Percentiles rank a stretch among this genome's conserved stretches.
Evolutionary conservation across 2,329 filamentous ascomycete species (phyloP).

Genomic region (Aspergillus japonicus): DNA sequence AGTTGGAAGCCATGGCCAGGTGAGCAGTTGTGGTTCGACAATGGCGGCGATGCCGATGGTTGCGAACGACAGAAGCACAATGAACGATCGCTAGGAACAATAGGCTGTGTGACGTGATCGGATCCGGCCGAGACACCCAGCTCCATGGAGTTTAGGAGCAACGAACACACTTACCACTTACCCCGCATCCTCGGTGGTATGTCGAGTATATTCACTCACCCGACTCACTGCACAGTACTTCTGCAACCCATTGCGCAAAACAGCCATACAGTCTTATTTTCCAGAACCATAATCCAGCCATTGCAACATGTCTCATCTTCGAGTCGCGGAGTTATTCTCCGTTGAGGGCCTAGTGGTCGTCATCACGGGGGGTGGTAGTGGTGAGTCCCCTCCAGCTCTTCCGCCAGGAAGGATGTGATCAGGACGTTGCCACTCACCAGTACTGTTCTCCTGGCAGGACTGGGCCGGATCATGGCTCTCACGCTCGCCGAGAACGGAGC

Average conservation of each 20-base stretch:
- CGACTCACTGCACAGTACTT: background rate
- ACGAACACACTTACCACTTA: background rate
- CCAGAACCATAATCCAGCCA: background rate
- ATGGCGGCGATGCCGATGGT: background rate
- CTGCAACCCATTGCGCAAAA: background rate
- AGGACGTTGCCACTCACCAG: background rate
- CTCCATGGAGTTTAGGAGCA: no score
- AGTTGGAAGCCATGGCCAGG: background rate
- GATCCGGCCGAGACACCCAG: background rate
- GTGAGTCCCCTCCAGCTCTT: constrained; percentile 26
- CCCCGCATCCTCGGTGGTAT: background rate
- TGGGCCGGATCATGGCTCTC: constrained; percentile 47
- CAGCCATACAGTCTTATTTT: background rate
- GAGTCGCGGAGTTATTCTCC: constrained; percentile 46
- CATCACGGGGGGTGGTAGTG: constrained; percentile 55
- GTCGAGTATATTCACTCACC: no score
- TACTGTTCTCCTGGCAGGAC: constrained; percentile 23
- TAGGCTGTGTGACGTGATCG: background rate
- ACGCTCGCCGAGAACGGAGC: constrained; percentile 50
- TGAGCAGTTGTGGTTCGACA: background rate
- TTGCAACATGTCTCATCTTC: constrained; percentile 30
- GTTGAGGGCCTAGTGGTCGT: constrained; percentile 54
- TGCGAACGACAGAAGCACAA: background rate
- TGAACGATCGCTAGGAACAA: background rate
- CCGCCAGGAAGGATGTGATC: background rate